Base-by-base conservation (phyloP, 148 eudicot species). In the Nyssa sinensis region DNA sequence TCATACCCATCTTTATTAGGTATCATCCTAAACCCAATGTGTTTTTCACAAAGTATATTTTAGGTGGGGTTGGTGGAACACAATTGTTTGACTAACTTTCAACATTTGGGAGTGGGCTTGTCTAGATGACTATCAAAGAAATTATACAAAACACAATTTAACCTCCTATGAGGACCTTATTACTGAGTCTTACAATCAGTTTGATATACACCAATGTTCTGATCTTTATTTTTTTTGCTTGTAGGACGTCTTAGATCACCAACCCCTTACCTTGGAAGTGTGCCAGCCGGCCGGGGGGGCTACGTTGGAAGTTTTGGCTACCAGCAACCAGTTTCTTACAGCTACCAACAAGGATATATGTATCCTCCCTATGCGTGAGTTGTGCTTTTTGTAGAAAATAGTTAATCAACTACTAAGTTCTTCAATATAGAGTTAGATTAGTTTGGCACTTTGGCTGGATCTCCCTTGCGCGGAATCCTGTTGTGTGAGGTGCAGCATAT, bases 291-390 rank as follows among this genome's bases (percentile, higher is more conserved):
- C 51, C 83, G 88, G 70, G 93, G 87, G 79, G 86, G 91, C 57
- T 82, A 88, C 25, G 13, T 78, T 75, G 92, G 91, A 82, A 85
- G 83, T 79, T 85, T 87, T 74, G 89, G 92, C 78, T 92, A 87
- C 76, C 97, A 92, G 81, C 98, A 94, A 79, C 90, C 96, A 47
- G 79, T 86, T 67, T 79, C 85, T 24, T 94, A 88, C 80, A 83
- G 83, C 77, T 90, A 87, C 77, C 98, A 90, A 74, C 98, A 90
- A 75, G 95, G 96, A 77, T 83, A 80, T 70, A 67, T 83, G 66
- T 92, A 94, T 84, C 85, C 95, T 76, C 84, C 88, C 66, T 92
- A 88, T 57, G 97, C 96, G 97, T 94, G 53, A 69, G 87, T 55
- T 49, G 7, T 67, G 31, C 11, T 37, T 65, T 25, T 29, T n/a